Base-by-base conservation (phyloP, 2,329 filamentous ascomycete species). In the Aspergillus quadricinctus region DNA sequence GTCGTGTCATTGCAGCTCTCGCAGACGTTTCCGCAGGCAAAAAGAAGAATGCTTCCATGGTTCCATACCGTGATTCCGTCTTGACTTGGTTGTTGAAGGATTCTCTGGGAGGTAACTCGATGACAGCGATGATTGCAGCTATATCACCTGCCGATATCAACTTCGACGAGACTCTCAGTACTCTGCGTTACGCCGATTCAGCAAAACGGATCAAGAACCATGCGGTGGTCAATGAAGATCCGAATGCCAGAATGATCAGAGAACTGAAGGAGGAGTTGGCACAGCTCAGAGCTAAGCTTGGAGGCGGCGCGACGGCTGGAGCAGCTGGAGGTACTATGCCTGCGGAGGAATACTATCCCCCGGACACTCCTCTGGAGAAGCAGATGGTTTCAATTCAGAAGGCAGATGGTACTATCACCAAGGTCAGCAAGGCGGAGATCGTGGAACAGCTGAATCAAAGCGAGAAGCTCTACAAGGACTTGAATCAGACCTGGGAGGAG, bases 181-280 rank as follows among this genome's bases (percentile, higher is more conserved):
- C 94, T 0, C 81, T 99, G 28, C 86, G 95, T 68, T 99, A 99
- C 74, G 94, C 95, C 55, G 93, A 99, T 71, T 97, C 92, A 7
- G 94, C 94, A 27, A 99, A 99, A 78, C 87, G 94, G 66, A 99
- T 99, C 82, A 97, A 97, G 90, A 99, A 99, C 78, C 94, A 99
- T 74, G 94, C 94, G 56, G 94, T 99, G 51, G 89, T 99, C 74
- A 99, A 99, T 78, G 94, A 99, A 74, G 94, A 99, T 76, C 93
- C 94, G 49, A 99, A 99, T 71, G 94, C 94, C 58, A 89, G 94
- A 66, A 99, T 99, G 94, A 97, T 99, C 62, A 84, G 94, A 73
- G 94, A 99, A 71, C 80, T 99, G 61, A 99, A 99, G 72, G 94
- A 99, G 73, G 94, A 99, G 69, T 76, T 99, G 56, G 85, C 90